phyloP scores from a whole-genome alignment of 2,329 filamentous ascomycete species.

The Fusarium nelsonii region DNA sequence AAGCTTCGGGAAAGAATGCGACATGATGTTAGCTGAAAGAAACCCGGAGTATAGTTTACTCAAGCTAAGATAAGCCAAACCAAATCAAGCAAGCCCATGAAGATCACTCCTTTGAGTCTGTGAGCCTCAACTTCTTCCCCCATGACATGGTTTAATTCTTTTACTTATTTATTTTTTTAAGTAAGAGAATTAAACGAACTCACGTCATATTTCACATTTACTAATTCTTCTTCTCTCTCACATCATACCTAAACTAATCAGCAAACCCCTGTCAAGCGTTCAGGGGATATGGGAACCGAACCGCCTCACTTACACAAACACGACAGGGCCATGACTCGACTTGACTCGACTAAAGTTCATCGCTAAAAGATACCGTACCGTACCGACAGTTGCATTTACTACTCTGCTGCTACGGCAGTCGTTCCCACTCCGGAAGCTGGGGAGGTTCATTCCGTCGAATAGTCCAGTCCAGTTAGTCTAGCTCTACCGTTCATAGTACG shows the following conservation, averaged over 20 bases:
- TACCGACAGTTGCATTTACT: slow-evolving; percentile 2
- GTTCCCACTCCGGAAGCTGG: slow-evolving; percentile 13
- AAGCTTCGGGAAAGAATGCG: no score
- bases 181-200: background rate
- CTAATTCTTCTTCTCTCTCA: background rate
- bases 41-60: no score
- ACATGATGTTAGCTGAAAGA: no score
- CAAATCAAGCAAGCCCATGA: background rate
- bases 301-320: slow-evolving; percentile 35
- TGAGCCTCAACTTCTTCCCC: slow-evolving; percentile 12
- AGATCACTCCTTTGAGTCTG: slow-evolving; percentile 16
- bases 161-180: background rate
- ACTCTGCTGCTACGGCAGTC: background rate
- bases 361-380: slow-evolving; percentile 4
- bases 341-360: slow-evolving; percentile 3
- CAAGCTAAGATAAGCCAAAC: background rate
- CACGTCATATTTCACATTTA: background rate
- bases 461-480: background rate
- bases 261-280: background rate
- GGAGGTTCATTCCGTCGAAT: slow-evolving; percentile 7
- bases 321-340: slow-evolving; percentile 39
- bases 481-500: slow-evolving; percentile 1
- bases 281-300: slow-evolving; percentile 12
- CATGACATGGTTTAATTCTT: background rate
- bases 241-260: background rate